phyloP scores from a whole-genome alignment of 2,329 filamentous ascomycete genomes.

The Stachybotrys chartarum region DNA sequence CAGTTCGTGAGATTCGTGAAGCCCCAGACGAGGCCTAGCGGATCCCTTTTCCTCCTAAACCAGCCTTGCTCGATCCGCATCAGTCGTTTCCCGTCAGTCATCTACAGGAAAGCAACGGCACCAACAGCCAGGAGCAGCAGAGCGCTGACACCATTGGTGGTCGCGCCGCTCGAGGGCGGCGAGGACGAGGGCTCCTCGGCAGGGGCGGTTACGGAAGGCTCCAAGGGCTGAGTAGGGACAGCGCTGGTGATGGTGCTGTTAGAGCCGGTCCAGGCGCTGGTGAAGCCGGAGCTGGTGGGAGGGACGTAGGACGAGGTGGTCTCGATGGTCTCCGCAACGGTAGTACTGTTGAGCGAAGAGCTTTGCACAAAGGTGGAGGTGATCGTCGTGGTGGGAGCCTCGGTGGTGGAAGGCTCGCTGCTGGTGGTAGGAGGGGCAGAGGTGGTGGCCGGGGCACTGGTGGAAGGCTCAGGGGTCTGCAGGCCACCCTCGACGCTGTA shows the following conservation, averaged over 20 bases:
- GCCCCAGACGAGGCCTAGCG: slow-evolving; percentile 14
- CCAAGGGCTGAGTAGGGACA: slow-evolving; percentile 16
- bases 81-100: slow-evolving; percentile 15
- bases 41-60: neutral
- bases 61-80: neutral
- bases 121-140: slow-evolving; percentile 28
- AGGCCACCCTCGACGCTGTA: slow-evolving; percentile 42
- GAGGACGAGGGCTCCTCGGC: slow-evolving; percentile 7
- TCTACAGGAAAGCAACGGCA: slow-evolving; percentile 27
- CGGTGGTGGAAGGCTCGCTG: slow-evolving; percentile 17
- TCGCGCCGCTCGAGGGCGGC: slow-evolving; percentile 17
- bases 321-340: slow-evolving; percentile 5
- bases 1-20: slow-evolving; percentile 23
- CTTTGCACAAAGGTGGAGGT: slow-evolving; percentile 12
- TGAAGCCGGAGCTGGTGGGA: slow-evolving; percentile 16
- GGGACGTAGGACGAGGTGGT: slow-evolving; percentile 5
- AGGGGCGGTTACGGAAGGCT: slow-evolving; percentile 7
- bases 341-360: slow-evolving; percentile 15
- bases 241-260: slow-evolving; percentile 23
- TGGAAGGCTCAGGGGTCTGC: slow-evolving; percentile 26
- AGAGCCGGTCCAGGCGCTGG: slow-evolving; percentile 19
- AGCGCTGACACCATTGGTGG: slow-evolving; percentile 25
- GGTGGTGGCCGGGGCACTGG: slow-evolving; percentile 16
- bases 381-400: slow-evolving; percentile 18
- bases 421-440: slow-evolving; percentile 13